These are phyloP conservation scores for Hygrophorus russula DNA, from an alignment of 768 basidiomycete genomes.

Conservation along the genomic window DNA sequence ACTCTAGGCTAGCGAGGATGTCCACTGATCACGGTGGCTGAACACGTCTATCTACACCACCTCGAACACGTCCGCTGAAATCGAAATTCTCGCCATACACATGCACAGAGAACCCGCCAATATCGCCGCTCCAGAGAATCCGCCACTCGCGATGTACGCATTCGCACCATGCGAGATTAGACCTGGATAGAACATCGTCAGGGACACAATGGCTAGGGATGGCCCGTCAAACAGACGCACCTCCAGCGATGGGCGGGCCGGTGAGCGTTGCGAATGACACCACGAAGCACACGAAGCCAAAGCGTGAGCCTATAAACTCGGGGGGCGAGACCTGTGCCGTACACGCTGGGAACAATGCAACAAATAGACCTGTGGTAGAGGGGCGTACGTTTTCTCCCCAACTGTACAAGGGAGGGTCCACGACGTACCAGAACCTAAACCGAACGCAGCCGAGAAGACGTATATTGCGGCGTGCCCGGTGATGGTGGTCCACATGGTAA, in stretches of 20 bases:
- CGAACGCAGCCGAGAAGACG: background rate
- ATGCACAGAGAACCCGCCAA: background rate
- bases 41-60: too few species aligned
- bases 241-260: background rate
- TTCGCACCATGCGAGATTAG: too few species aligned
- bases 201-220: background rate
- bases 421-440: background rate
- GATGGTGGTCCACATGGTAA: background rate
- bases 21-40: too few species aligned
- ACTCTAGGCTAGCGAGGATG: too few species aligned
- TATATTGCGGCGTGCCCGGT: background rate
- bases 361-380: background rate
- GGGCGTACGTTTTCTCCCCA: background rate
- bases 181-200: too few species aligned
- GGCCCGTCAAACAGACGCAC: background rate
- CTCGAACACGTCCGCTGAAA: too few species aligned
- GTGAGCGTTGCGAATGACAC: background rate
- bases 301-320: background rate
- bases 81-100: too few species aligned
- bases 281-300: background rate
- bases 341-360: background rate
- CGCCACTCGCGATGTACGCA: too few species aligned
- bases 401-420: background rate
- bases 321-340: background rate
- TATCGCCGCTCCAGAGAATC: too few species aligned